Base-by-base conservation (phyloP, 768 basidiomycete species). In the Dentipellis fragilis region DNA sequence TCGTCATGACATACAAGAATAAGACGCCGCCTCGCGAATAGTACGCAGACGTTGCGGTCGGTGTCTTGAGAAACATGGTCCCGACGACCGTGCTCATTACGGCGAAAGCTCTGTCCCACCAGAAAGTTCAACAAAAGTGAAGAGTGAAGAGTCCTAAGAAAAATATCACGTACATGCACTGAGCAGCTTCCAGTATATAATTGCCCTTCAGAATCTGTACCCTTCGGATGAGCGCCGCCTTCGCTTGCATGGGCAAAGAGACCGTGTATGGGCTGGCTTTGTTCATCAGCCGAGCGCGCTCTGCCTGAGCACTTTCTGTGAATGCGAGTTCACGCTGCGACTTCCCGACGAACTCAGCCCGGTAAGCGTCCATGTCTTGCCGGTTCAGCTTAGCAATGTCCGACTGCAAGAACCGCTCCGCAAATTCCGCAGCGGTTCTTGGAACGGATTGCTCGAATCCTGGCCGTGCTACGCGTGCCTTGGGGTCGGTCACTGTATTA, bases 11-110 rank as follows among this genome's bases (percentile, higher is more conserved):
- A 36, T 65, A 84, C 78, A 89, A 88, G 77, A 87, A 90, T 17
- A 92, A 72, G 21, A 85, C 74, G 68, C 88, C 83, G 39, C 87
- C 87, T 17, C 89, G 80, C 16, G 84, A 82, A 73, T 85, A 89
- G 65, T 78, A 84, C 10, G 79, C 80, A 14, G 73, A 67, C 0
- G 87, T 87, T 7, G 71, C 69, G 16, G 78, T 70, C 0, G 79
- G 72, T 35, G 82, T 68, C 10, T 75, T 71, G 56, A 80, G 72
- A 73, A 87, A 91, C 23, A 87, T 77, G 0, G 80, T 82, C 22
- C 87, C 86, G 51, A 84, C 75, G 54, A 79, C 74, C 49, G 75
- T 62, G 42, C 75, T 74, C 59, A 80, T 77, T 58, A 83, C 70
- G 36, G 81, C 61, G 64, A 80, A 84, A 6, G 77, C 72, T 40